A percentile compares a stretch with the other conserved stretches of the same genome.
Evolutionary conservation across 345 rosid genomes (phyloP).

Genomic region (Boechera retrofracta): DNA sequence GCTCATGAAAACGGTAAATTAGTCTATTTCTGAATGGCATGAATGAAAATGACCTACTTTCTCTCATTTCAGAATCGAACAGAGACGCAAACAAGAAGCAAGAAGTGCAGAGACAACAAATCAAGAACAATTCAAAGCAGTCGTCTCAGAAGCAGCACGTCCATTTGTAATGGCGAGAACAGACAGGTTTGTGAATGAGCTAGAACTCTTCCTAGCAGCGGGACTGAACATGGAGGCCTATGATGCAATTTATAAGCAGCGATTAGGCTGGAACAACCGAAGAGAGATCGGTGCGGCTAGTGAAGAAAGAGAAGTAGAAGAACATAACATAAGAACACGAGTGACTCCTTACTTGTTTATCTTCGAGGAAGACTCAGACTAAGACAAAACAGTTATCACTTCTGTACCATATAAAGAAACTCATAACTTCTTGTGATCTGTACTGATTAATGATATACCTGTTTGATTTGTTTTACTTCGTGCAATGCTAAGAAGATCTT

Average conservation of each 20-base stretch:
- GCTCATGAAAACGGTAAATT: neutral
- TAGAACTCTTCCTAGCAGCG: constrained; percentile 76
- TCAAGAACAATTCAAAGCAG: constrained; percentile 59
- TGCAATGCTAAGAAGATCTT: neutral
- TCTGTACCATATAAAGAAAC: neutral
- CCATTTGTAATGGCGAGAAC: constrained; percentile 71
- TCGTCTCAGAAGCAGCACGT: constrained; percentile 62
- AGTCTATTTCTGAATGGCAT: neutral
- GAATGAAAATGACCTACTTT: neutral
- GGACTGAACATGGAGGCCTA: constrained; percentile 76
- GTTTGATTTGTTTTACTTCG: neutral
- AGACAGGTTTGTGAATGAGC: constrained; percentile 62
- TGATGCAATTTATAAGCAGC: constrained; percentile 63
- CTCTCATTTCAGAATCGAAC: constrained; percentile 49
- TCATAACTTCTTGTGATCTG: neutral
- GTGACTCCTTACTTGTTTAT: constrained; percentile 56
- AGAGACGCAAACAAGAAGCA: constrained; percentile 21
- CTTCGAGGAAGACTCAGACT: constrained; percentile 61
- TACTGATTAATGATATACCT: neutral
- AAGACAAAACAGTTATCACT: constrained; percentile 18
- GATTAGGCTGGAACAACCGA: constrained; percentile 51
- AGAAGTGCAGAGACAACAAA: constrained; percentile 47
- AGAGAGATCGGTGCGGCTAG: constrained; percentile 31
- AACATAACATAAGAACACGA: constrained; percentile 31
- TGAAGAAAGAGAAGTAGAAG: constrained; percentile 28